Conservation (phyloP, 768 basidiomycete genomes). For the Tulasnella sp. region DNA sequence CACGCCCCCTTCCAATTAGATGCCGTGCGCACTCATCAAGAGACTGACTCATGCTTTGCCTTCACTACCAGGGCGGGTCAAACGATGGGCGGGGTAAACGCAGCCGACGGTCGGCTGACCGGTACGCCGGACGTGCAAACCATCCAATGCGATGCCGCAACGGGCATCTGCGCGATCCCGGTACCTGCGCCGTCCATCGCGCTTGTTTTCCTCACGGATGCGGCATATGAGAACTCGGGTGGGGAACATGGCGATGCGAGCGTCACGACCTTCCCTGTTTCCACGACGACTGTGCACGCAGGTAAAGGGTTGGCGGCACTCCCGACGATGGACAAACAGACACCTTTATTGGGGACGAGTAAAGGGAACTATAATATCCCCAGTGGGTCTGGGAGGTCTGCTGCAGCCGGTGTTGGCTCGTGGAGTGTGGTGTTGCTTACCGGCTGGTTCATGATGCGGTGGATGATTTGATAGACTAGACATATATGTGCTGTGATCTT, state of each 20-base stretch:
- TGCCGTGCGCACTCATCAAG: no score
- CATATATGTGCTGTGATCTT: no score
- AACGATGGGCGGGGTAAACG: conserved; percentile 4
- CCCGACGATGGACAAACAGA: neutral
- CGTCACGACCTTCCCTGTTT: no score
- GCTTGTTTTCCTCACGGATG: conserved; percentile 16
- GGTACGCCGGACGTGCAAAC: conserved; percentile 4
- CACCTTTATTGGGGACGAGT: neutral
- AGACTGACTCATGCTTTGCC: no score
- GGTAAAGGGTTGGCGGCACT: conserved; percentile 20
- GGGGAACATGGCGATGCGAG: neutral
- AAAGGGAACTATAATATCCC: no score
- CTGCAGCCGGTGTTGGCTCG: no score
- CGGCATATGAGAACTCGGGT: neutral
- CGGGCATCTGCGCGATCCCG: neutral
- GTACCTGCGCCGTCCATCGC: conserved; percentile 6
- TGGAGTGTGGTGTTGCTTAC: no score
- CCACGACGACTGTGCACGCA: no score
- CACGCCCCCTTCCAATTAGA: no score
- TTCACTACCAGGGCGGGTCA: conserved; percentile 13
- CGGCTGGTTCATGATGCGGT: no score
- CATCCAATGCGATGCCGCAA: conserved; percentile 13
- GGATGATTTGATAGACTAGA: no score
- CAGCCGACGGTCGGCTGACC: conserved; percentile 15
- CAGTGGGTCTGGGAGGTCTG: no score